Conservation (phyloP, 495 filamentous ascomycete species). For the Cenococcum geophilum region DNA sequence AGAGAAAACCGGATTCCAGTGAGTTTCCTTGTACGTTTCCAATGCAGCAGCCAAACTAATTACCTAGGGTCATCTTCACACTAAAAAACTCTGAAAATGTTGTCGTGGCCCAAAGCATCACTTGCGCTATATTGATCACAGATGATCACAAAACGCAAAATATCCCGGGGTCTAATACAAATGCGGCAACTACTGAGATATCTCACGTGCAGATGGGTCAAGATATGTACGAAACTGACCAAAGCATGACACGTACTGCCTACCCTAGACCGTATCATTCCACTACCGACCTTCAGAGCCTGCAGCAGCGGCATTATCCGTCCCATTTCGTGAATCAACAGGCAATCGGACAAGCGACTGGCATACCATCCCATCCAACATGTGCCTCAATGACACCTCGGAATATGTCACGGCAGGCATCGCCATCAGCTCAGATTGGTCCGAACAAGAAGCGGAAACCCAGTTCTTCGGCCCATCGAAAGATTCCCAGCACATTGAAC, state of each 20-base stretch:
- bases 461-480: slow-evolving; percentile 48
- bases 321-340: neutral
- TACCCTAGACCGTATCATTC: slow-evolving; percentile 38
- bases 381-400: slow-evolving; percentile 44
- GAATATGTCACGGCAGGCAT: slow-evolving; percentile 65
- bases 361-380: neutral
- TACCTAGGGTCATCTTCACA: slow-evolving; percentile 73
- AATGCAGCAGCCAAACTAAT: neutral
- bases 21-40: slow-evolving; percentile 24
- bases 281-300: slow-evolving; percentile 49
- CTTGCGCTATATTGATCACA: slow-evolving; percentile 84
- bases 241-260: neutral
- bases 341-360: neutral
- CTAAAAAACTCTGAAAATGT: slow-evolving; percentile 70
- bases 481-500: slow-evolving; percentile 62
- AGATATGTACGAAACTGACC: neutral
- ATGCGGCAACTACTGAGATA: neutral
- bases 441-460: slow-evolving; percentile 71
- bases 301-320: slow-evolving; percentile 35
- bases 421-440: slow-evolving; percentile 55
- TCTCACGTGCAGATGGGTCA: neutral
- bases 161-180: slow-evolving; percentile 19
- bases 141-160: slow-evolving; percentile 89
- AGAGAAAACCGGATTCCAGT: slow-evolving; percentile 85
- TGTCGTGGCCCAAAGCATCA: slow-evolving; percentile 76